These are phyloP conservation scores for Chaetomiaceae sp. DNA, from an alignment of 2,329 filamentous ascomycete genomes.

Conservation along the genomic window DNA sequence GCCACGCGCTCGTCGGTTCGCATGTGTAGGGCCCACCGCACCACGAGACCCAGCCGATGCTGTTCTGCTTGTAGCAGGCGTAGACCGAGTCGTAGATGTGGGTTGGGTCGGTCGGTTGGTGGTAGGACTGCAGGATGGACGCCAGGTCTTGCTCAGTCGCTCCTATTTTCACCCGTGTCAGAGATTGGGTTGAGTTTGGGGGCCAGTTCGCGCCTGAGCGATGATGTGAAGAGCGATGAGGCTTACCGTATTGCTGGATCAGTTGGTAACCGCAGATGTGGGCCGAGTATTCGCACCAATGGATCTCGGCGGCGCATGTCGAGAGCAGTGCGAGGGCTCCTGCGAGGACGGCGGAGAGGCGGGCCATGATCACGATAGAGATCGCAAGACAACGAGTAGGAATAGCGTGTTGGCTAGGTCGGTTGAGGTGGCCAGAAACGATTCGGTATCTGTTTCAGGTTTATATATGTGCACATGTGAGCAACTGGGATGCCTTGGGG, in stretches of 20 bases:
- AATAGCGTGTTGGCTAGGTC: neutral
- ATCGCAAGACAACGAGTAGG: no score
- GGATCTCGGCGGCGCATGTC: neutral
- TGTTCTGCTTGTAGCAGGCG: neutral
- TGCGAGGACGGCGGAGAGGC: neutral
- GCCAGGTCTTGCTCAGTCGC: neutral
- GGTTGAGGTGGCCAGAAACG: no score
- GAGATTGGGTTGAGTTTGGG: no score
- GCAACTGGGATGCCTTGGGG: no score
- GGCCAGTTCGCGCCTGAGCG: no score
- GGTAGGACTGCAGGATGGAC: neutral
- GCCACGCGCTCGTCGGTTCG: neutral
- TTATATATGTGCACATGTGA: no score
- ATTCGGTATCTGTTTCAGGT: no score
- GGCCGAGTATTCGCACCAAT: neutral
- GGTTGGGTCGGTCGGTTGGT: neutral
- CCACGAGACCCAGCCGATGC: conserved; percentile 1
- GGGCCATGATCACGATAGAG: no score
- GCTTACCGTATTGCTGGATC: neutral
- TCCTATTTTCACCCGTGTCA: no score
- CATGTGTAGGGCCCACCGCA: neutral
- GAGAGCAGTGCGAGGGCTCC: neutral
- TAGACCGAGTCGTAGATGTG: conserved; percentile 2
- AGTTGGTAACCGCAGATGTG: conserved; percentile 2
- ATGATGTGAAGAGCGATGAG: neutral